Evolutionary conservation across 192 early-diverging fungal genomes (phyloP).

Genomic region (Kickxella alabastrina): DNA sequence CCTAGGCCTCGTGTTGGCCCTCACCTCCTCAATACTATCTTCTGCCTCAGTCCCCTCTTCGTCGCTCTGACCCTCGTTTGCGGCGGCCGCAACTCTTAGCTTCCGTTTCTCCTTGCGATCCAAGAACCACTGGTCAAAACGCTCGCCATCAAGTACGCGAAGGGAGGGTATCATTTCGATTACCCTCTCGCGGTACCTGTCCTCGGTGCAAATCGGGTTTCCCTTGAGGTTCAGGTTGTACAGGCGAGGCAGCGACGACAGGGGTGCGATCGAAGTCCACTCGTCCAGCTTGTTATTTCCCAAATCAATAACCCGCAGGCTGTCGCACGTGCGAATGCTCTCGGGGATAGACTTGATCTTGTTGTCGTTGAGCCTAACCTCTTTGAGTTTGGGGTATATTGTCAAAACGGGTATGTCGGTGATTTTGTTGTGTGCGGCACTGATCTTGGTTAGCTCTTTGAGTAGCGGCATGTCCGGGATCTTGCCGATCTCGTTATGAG

Average conservation of each 20-base stretch:
- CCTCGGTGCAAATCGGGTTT: constrained; percentile 17
- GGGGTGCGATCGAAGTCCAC: constrained; percentile 47
- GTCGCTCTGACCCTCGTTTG: neutral
- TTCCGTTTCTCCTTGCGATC: constrained; percentile 19
- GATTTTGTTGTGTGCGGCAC: constrained; percentile 69
- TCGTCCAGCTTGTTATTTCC: constrained; percentile 63
- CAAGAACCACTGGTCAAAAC: constrained; percentile 18
- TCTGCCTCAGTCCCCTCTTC: neutral
- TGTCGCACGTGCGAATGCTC: constrained; percentile 48
- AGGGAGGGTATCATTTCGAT: constrained; percentile 9
- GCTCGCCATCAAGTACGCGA: constrained; percentile 18
- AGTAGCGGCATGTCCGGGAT: constrained; percentile 57
- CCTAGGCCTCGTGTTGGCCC: neutral
- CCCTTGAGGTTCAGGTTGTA: constrained; percentile 25
- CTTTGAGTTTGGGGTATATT: constrained; percentile 56
- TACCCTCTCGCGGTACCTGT: constrained; percentile 10
- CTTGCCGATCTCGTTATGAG: constrained; percentile 67
- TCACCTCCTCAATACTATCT: neutral
- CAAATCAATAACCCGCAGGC: constrained; percentile 69
- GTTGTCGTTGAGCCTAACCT: constrained; percentile 76
- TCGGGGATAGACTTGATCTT: constrained; percentile 61
- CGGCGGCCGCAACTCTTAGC: neutral
- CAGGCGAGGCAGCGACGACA: constrained; percentile 5
- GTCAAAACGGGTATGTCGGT: constrained; percentile 65
- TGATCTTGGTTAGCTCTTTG: constrained; percentile 69